These are phyloP conservation scores for Closterium sp. DNA, from an alignment of 139 green algal genomes.

Conservation along the genomic window DNA sequence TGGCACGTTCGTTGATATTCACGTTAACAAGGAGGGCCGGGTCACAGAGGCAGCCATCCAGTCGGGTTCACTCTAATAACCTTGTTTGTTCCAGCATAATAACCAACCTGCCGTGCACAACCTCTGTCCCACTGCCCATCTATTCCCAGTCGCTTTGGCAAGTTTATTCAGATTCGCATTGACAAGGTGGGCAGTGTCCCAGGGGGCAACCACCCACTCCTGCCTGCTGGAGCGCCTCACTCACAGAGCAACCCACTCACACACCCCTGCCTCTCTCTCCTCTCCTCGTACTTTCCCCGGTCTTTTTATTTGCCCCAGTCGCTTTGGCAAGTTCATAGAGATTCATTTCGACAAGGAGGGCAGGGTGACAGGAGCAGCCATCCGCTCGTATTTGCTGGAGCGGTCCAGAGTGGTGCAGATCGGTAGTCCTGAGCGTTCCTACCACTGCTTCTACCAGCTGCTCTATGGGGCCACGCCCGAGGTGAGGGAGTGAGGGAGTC, in stretches of 20 bases:
- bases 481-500: not conserved
- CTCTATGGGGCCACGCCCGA: constrained; percentile 77
- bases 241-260: too few species aligned
- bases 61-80: constrained; percentile 62
- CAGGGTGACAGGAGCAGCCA: constrained; percentile 53
- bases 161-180: constrained; percentile 99
- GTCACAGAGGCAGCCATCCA: constrained; percentile 56
- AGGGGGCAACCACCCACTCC: too few species aligned
- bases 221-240: too few species aligned
- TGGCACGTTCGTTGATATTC: not conserved
- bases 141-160: constrained; percentile 60
- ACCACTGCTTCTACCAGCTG: constrained; percentile 99
- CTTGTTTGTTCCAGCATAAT: too few species aligned
- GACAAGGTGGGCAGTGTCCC: constrained; percentile 47
- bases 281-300: too few species aligned
- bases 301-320: not conserved
- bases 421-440: constrained; percentile 94
- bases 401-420: constrained; percentile 86
- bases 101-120: too few species aligned
- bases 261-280: too few species aligned
- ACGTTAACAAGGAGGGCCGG: constrained; percentile 24
- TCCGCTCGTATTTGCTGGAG: constrained; percentile 94
- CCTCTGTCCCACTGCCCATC: too few species aligned
- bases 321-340: constrained; percentile 99
- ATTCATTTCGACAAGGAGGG: constrained; percentile 83